phyloP scores from a whole-genome alignment of 192 early-diverging fungal species.

The Kickxella alabastrina region DNA sequence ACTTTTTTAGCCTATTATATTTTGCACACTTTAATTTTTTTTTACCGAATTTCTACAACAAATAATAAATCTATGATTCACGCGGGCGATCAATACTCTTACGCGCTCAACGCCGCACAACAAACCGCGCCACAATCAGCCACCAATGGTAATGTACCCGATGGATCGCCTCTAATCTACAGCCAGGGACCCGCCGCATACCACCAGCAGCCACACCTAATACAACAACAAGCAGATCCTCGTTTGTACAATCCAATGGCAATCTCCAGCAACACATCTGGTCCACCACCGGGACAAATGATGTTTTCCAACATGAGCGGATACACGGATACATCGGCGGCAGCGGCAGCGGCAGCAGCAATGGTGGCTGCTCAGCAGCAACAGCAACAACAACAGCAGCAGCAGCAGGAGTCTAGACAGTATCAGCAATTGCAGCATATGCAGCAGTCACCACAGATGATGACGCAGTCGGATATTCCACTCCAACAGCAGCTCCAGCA shows the following conservation, averaged over 20 bases:
- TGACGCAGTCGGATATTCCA: slow-evolving; percentile 24
- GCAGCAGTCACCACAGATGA: slow-evolving; percentile 22
- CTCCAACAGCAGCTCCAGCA: slow-evolving; percentile 36
- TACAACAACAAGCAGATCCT: too few species aligned
- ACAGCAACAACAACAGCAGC: slow-evolving; percentile 12
- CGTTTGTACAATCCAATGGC: too few species aligned
- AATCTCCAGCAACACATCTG: not conserved
- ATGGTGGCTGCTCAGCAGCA: slow-evolving; percentile 7
- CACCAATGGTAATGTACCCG: slow-evolving; percentile 5
- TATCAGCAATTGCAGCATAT: slow-evolving; percentile 28
- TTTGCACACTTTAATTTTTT: not conserved
- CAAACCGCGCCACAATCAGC: slow-evolving; percentile 16
- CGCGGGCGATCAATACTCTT: slow-evolving; percentile 42
- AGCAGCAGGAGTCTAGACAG: slow-evolving; percentile 3
- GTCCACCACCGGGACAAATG: slow-evolving; percentile 31
- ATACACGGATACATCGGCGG: slow-evolving; percentile 3
- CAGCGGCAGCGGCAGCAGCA: slow-evolving; percentile 7
- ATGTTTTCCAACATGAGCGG: slow-evolving; percentile 40
- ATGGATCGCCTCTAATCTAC: slow-evolving; percentile 19
- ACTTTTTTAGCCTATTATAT: not conserved
- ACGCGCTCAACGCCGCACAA: slow-evolving; percentile 8
- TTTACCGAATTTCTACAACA: not conserved
- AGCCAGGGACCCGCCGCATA: slow-evolving; percentile 12
- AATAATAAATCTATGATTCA: slow-evolving; percentile 26
- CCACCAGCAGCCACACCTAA: not conserved